Evolutionary conservation across 228 moss, liverwort and hornwort species (phyloP).

Genomic region (Sphagnum magellanicum): DNA sequence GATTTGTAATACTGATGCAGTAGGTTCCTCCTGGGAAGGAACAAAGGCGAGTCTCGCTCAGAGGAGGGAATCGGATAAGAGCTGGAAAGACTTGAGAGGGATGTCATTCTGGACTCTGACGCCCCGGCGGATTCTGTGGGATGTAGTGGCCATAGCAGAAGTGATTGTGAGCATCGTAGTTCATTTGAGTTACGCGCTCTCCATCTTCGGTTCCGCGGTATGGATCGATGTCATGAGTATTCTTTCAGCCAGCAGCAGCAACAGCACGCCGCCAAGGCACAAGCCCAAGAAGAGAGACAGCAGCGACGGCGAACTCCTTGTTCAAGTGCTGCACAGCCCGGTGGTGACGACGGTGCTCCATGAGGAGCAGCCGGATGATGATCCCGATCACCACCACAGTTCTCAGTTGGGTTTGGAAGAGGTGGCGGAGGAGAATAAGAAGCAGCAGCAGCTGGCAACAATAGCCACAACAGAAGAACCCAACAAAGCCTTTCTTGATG

Average conservation of each 20-base stretch:
- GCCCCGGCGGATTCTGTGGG: constrained; percentile 35
- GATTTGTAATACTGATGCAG: too few species aligned
- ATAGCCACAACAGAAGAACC: too few species aligned
- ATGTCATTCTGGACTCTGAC: neutral
- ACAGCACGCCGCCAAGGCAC: constrained; percentile 16
- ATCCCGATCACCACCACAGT: constrained; percentile 12
- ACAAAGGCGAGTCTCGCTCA: too few species aligned
- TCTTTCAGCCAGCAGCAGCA: constrained; percentile 2
- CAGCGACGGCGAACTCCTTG: constrained; percentile 13
- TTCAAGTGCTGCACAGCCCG: constrained; percentile 6
- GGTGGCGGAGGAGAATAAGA: constrained; percentile 5
- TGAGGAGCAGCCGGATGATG: constrained; percentile 24
- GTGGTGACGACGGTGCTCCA: constrained; percentile 32
- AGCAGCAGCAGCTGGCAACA: constrained; percentile 8
- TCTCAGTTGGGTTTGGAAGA: constrained; percentile 7
- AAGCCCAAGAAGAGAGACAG: constrained; percentile 5
- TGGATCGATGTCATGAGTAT: constrained; percentile 30
- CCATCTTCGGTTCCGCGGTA: constrained; percentile 23
- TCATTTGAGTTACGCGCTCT: constrained; percentile 19
- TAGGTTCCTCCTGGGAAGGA: too few species aligned
- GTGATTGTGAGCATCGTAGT: constrained; percentile 44
- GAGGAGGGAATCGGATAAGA: too few species aligned
- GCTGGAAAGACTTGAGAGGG: too few species aligned
- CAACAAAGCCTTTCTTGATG: constrained; percentile 25
- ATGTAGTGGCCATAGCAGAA: constrained; percentile 29